These are phyloP conservation scores for Populus deltoides DNA, from an alignment of 345 rosid genomes.

Conservation along the genomic window DNA sequence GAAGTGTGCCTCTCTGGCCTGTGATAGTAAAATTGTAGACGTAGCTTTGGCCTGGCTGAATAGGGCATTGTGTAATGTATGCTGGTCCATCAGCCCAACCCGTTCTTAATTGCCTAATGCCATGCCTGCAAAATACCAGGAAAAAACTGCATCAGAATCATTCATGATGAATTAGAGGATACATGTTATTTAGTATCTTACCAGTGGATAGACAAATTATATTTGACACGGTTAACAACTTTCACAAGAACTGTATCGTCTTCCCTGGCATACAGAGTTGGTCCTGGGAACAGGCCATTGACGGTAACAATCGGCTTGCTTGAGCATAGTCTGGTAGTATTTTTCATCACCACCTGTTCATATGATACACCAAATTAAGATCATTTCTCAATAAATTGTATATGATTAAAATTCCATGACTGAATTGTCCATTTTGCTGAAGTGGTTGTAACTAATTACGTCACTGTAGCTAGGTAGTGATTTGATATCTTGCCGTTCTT, in stretches of 20 bases:
- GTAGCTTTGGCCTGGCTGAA: conserved; percentile 55
- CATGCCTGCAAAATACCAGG: conserved; percentile 50
- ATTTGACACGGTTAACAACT: conserved; percentile 55
- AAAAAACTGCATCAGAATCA: not conserved
- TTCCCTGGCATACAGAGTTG: conserved; percentile 49
- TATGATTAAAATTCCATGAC: not conserved
- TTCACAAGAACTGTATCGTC: conserved; percentile 52
- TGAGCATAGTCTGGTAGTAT: conserved; percentile 36
- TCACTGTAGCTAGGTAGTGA: not conserved
- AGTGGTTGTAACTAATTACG: not conserved
- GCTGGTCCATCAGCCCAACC: conserved; percentile 94
- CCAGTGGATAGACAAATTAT: conserved; percentile 70
- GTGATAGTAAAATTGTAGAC: conserved; percentile 55
- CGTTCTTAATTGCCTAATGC: conserved; percentile 61
- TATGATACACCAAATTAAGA: not conserved
- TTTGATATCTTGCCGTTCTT: not conserved
- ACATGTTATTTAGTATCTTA: conserved; percentile 4
- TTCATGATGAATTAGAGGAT: not conserved
- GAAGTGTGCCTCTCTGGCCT: conserved; percentile 68
- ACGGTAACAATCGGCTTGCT: conserved; percentile 41
- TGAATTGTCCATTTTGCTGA: not conserved
- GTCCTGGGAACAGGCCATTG: conserved; percentile 55
- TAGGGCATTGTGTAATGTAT: conserved; percentile 75
- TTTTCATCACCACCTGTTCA: conserved; percentile 42
- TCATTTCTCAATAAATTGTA: not conserved